Percentiles rank a stretch among this genome's conserved stretches.
These are phyloP conservation scores for Microdochium paspali DNA, from an alignment of 2,329 filamentous ascomycete species.

Conservation along the genomic window DNA sequence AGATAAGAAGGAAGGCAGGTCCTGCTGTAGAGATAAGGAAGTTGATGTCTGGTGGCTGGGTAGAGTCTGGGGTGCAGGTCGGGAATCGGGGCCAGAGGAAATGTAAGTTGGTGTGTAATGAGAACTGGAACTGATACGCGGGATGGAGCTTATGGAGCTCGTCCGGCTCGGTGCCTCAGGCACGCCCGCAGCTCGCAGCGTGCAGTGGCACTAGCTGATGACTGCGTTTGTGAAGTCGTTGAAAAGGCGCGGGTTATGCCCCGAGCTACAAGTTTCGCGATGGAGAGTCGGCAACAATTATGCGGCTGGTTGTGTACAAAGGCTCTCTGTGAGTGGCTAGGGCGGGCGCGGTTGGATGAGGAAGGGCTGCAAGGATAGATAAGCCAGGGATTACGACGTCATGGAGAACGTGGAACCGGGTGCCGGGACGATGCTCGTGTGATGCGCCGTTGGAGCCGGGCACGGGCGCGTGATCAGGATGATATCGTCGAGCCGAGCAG, in stretches of 20 bases:
- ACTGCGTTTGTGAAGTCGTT: too few species aligned
- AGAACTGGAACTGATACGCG: not conserved
- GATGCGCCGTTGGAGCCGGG: not conserved
- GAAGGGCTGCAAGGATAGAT: slow-evolving; percentile 45
- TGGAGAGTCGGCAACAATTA: too few species aligned
- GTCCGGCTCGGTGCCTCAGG: not conserved
- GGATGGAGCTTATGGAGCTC: not conserved
- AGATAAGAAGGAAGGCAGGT: not conserved
- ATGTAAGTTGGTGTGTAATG: not conserved
- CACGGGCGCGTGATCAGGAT: not conserved
- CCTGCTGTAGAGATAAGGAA: not conserved
- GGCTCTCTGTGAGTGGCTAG: slow-evolving; percentile 6
- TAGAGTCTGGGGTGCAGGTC: not conserved
- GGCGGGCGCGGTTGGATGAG: slow-evolving; percentile 31
- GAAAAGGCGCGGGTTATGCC: too few species aligned
- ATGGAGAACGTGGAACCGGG: slow-evolving; percentile 26
- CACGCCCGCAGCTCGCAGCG: not conserved
- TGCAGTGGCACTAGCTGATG: too few species aligned
- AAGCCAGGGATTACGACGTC: slow-evolving; percentile 49
- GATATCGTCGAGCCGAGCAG: not conserved
- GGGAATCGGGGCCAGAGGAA: not conserved
- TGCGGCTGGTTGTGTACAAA: not conserved
- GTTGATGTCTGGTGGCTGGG: not conserved
- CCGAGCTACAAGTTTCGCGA: too few species aligned
- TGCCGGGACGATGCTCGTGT: slow-evolving; percentile 4